Evolutionary conservation across 139 green algal genomes (phyloP).

Genomic region (Closterium sp.): DNA sequence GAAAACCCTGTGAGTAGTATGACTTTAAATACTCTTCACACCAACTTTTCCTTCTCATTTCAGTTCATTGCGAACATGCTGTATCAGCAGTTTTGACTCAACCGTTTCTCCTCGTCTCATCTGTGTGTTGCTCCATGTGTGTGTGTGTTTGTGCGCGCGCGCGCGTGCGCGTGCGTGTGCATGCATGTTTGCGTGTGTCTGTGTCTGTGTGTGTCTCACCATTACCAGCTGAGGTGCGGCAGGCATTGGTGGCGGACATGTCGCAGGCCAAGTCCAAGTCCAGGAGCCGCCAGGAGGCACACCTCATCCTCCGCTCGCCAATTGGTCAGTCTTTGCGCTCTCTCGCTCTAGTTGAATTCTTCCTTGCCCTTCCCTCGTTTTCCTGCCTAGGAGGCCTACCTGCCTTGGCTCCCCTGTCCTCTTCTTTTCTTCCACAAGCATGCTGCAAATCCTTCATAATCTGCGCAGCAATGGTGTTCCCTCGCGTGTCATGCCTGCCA

Average conservation of each 20-base stretch:
- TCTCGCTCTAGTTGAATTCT: too few relatives aligned
- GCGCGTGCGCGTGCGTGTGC: too few relatives aligned
- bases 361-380: too few relatives aligned
- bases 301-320: constrained; percentile 7
- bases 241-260: constrained; percentile 28
- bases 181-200: too few relatives aligned
- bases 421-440: too few relatives aligned
- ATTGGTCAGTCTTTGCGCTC: background rate
- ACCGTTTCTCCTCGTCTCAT: too few relatives aligned
- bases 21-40: background rate
- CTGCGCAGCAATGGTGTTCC: background rate
- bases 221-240: constrained; percentile 22
- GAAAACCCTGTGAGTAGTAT: constrained; percentile 1
- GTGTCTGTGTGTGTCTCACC: background rate
- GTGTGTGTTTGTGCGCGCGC: too few relatives aligned
- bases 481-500: background rate
- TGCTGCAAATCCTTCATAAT: too few relatives aligned
- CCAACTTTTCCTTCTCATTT: background rate
- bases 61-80: too few relatives aligned
- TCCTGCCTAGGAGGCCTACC: too few relatives aligned
- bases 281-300: background rate
- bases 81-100: background rate
- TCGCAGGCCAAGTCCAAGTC: background rate
- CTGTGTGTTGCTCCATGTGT: background rate
- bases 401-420: too few relatives aligned